Evolutionary conservation across 116 monocot species (phyloP).

Genomic region (Posidonia oceanica): DNA sequence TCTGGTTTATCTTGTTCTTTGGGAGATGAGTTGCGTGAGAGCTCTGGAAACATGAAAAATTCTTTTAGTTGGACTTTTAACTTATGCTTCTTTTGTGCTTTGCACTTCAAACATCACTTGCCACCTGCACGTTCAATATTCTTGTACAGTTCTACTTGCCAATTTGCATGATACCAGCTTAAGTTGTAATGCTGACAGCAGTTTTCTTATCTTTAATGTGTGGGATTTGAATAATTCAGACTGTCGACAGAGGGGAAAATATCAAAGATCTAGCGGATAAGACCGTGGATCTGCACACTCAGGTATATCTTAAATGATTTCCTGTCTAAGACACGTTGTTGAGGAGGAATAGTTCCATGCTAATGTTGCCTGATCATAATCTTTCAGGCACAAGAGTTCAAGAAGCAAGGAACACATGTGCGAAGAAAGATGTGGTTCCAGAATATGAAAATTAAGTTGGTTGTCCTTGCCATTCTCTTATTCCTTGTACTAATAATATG

Average conservation of each 20-base stretch:
- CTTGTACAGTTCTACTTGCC: too few species aligned
- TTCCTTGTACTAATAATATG: constrained; percentile 76
- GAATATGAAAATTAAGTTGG: constrained; percentile 88
- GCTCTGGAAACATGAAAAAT: too few species aligned
- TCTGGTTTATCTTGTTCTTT: too few species aligned
- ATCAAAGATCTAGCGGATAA: constrained; percentile 72
- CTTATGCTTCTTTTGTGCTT: too few species aligned
- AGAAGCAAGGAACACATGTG: constrained; percentile 66
- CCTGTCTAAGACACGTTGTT: neutral
- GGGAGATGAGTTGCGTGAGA: too few species aligned
- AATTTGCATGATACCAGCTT: too few species aligned
- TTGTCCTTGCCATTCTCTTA: constrained; percentile 54
- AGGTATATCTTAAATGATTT: constrained; percentile 27
- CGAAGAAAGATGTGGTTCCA: constrained; percentile 82
- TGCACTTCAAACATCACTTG: too few species aligned
- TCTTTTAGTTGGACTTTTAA: too few species aligned
- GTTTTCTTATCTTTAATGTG: too few species aligned
- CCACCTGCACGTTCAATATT: too few species aligned
- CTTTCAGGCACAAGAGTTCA: constrained; percentile 85
- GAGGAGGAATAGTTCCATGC: neutral
- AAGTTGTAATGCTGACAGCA: too few species aligned
- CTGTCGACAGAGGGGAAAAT: constrained; percentile 76
- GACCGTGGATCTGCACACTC: constrained; percentile 49
- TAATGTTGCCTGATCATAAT: neutral
- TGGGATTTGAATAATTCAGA: constrained; percentile 14